Evolutionary conservation across 2,329 filamentous ascomycete genomes (phyloP).

Genomic region (Malbranchea zuffiana): DNA sequence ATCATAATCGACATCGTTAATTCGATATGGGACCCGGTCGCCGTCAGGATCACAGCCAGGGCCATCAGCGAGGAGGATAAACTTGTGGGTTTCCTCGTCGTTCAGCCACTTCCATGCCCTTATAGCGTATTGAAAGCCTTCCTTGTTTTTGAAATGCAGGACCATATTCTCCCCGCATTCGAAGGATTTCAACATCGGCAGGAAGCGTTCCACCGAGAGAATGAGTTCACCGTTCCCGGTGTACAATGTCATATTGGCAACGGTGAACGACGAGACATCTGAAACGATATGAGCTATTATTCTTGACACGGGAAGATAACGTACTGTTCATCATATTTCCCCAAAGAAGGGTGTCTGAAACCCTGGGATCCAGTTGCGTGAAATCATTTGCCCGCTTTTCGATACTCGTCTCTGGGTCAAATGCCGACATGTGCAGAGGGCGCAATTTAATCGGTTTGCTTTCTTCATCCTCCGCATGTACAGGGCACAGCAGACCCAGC

Average conservation of each 20-base stretch:
- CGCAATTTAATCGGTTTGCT: neutral
- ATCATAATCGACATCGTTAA: constrained; percentile 7
- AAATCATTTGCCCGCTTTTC: constrained; percentile 5
- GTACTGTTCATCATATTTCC: constrained; percentile 4
- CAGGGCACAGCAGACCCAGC: neutral
- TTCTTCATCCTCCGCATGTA: neutral
- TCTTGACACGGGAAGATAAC: neutral
- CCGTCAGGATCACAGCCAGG: constrained; percentile 6
- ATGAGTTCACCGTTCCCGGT: constrained; percentile 3
- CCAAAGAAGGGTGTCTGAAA: constrained; percentile 4
- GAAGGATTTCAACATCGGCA: constrained; percentile 5
- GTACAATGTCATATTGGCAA: constrained; percentile 10
- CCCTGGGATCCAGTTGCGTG: constrained; percentile 5
- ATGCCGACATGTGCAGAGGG: constrained; percentile 8
- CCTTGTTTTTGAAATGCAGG: constrained; percentile 4
- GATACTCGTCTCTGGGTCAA: neutral
- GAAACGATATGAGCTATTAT: neutral
- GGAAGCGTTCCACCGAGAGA: constrained; percentile 6
- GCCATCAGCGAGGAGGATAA: constrained; percentile 7
- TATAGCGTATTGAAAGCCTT: constrained; percentile 7
- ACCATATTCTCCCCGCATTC: constrained; percentile 5
- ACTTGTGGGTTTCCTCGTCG: constrained; percentile 8
- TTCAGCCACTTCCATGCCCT: constrained; percentile 8
- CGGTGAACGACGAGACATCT: constrained; percentile 5
- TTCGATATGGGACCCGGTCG: constrained; percentile 5